Percentiles rank a stretch among this genome's conserved stretches.
Evolutionary conservation across 129 eudicot species (phyloP).

Genomic region (Mikania micrantha): DNA sequence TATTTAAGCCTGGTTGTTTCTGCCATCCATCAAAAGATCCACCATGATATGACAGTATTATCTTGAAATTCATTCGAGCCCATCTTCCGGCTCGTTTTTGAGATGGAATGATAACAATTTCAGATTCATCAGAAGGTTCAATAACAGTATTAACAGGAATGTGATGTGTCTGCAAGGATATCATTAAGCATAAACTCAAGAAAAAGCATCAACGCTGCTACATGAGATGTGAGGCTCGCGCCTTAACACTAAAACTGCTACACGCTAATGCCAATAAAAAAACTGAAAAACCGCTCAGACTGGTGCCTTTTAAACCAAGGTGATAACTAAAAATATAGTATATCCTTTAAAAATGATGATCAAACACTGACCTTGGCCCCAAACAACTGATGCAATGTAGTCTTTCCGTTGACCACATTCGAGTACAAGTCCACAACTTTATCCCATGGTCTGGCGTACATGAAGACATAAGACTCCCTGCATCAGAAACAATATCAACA

Average conservation of each 20-base stretch:
- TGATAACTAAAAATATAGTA: too few species aligned
- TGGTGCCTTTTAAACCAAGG: too few species aligned
- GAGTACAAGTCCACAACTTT: slow-evolving; percentile 59
- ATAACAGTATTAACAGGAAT: slow-evolving; percentile 32
- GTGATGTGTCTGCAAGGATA: slow-evolving; percentile 30
- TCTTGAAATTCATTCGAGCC: slow-evolving; percentile 78
- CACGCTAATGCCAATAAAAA: too few species aligned
- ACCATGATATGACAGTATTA: slow-evolving; percentile 78
- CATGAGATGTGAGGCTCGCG: too few species aligned
- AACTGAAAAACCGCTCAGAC: too few species aligned
- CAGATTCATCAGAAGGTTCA: slow-evolving; percentile 41
- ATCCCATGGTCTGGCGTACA: slow-evolving; percentile 84
- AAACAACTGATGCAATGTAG: slow-evolving; percentile 44
- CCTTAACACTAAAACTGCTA: too few species aligned
- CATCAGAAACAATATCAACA: slow-evolving; percentile 1
- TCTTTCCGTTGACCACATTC: slow-evolving; percentile 51
- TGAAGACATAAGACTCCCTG: slow-evolving; percentile 86
- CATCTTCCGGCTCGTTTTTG: slow-evolving; percentile 63
- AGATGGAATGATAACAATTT: slow-evolving; percentile 24
- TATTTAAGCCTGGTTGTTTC: slow-evolving; percentile 86
- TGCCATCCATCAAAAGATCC: slow-evolving; percentile 98
- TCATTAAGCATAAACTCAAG: slow-evolving; percentile 2
- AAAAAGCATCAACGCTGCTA: too few species aligned
- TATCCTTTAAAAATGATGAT: neutral
- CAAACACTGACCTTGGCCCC: slow-evolving; percentile 44